Percentiles rank a stretch among this genome's conserved stretches.
These are phyloP conservation scores for Misopates orontium DNA, from an alignment of 257 asterid species.

Conservation along the genomic window DNA sequence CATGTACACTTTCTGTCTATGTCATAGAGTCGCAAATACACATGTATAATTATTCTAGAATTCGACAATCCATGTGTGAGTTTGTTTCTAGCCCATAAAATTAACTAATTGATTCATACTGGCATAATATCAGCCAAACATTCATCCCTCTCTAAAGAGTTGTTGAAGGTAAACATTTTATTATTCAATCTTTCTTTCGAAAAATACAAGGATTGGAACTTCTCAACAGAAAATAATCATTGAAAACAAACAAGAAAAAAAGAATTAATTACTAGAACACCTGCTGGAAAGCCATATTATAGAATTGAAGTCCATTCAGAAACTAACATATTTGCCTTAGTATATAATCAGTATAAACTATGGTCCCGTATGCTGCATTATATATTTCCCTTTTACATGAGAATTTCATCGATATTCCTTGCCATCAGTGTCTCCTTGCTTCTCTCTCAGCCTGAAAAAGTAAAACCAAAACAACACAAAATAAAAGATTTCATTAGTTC, in stretches of 20 bases:
- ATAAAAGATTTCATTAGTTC: conserved; percentile 1
- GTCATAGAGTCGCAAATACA: neutral
- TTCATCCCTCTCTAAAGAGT: neutral
- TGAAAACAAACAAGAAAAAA: neutral
- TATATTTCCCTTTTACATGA: neutral
- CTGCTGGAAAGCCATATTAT: conserved; percentile 10
- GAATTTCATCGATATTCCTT: conserved; percentile 1
- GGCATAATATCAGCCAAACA: neutral
- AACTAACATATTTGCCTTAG: neutral
- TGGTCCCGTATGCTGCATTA: neutral
- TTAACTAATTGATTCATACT: neutral
- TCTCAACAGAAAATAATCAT: neutral
- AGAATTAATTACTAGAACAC: neutral
- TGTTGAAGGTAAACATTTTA: neutral
- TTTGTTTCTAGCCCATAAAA: neutral
- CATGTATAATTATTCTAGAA: neutral
- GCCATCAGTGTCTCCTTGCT: conserved; percentile 61
- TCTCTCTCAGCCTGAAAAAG: conserved; percentile 83
- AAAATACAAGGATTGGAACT: neutral
- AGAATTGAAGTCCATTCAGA: neutral
- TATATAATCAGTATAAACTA: neutral
- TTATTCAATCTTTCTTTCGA: neutral
- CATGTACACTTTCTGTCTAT: neutral
- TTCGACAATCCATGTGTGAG: neutral
- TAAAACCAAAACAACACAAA: neutral